A percentile compares a stretch with the other conserved stretches of the same genome.
Evolutionary conservation across 2,329 filamentous ascomycete genomes (phyloP).

Genomic region (Arthrobotrys entomopaga): DNA sequence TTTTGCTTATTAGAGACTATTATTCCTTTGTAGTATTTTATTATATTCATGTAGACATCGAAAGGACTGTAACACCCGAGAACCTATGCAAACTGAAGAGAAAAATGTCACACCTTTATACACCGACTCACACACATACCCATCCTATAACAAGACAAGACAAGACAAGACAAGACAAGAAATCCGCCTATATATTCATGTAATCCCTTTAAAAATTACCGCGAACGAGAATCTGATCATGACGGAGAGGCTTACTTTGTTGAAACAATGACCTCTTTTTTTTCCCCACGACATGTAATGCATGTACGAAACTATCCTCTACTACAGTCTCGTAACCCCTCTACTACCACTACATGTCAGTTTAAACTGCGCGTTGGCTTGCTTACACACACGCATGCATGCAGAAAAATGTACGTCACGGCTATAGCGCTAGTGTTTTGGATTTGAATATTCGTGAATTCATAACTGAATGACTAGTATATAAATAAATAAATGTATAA

Average conservation of each 20-base stretch:
- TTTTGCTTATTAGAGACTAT: conserved; percentile 46
- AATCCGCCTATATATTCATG: conserved; percentile 20
- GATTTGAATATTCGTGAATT: too few relatives aligned
- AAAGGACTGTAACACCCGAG: conserved; percentile 45
- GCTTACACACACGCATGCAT: too few relatives aligned
- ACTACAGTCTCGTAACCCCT: too few relatives aligned
- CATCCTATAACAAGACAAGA: conserved; percentile 9
- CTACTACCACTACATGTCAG: not conserved
- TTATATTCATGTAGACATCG: conserved; percentile 52
- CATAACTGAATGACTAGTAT: too few relatives aligned
- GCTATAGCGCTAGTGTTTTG: too few relatives aligned
- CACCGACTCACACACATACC: conserved; percentile 7
- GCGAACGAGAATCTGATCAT: too few relatives aligned
- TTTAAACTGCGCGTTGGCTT: not conserved
- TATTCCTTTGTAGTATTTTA: conserved; percentile 29
- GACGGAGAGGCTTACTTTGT: too few relatives aligned
- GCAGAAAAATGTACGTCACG: too few relatives aligned
- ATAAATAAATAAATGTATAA: too few relatives aligned
- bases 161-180: too few relatives aligned
- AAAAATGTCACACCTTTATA: conserved; percentile 3
- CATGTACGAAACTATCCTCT: too few relatives aligned
- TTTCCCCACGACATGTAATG: not conserved
- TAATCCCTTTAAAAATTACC: conserved; percentile 38
- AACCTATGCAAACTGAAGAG: conserved; percentile 9
- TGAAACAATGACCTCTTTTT: too few relatives aligned